Conservation (phyloP, 306 rosid species). For the Vicia sativa region DNA sequence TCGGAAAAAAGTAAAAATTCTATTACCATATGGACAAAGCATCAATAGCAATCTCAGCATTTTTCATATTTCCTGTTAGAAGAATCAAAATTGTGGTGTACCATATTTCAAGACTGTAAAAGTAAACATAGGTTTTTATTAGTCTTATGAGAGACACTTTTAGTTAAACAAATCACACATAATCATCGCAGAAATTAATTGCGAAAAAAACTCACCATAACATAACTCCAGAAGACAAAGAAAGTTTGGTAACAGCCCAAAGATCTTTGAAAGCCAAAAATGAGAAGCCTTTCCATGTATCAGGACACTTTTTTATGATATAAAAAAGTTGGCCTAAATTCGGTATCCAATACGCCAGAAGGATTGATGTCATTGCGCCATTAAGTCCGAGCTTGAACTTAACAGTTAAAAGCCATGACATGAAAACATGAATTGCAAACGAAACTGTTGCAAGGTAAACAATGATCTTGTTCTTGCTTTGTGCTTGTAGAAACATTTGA, state of each 20-base stretch:
- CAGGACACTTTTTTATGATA: too few relatives aligned
- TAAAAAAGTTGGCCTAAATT: too few relatives aligned
- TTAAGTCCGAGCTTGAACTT: conserved; percentile 53
- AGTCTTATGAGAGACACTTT: not conserved
- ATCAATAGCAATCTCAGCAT: conserved; percentile 55
- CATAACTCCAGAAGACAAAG: too few relatives aligned
- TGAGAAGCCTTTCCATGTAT: too few relatives aligned
- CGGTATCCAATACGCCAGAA: conserved; percentile 35
- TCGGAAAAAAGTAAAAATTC: not conserved
- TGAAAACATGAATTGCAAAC: conserved; percentile 38
- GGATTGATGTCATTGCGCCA: conserved; percentile 55
- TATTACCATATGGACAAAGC: conserved; percentile 62
- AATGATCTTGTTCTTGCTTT: conserved; percentile 58
- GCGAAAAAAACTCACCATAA: not conserved
- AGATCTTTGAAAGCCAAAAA: too few relatives aligned
- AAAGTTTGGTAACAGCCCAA: too few relatives aligned
- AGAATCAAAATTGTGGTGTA: conserved; percentile 58
- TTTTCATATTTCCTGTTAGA: conserved; percentile 56
- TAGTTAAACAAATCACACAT: not conserved
- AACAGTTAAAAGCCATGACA: conserved; percentile 62
- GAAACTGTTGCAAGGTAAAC: conserved; percentile 56
- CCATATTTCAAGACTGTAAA: conserved; percentile 63
- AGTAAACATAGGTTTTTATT: conserved; percentile 17
- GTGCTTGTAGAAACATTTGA: conserved; percentile 66
- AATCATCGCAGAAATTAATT: not conserved